These are phyloP conservation scores for Dendrocalamus sinicus DNA, from an alignment of 176 grass and related monocot genomes.

Conservation along the genomic window DNA sequence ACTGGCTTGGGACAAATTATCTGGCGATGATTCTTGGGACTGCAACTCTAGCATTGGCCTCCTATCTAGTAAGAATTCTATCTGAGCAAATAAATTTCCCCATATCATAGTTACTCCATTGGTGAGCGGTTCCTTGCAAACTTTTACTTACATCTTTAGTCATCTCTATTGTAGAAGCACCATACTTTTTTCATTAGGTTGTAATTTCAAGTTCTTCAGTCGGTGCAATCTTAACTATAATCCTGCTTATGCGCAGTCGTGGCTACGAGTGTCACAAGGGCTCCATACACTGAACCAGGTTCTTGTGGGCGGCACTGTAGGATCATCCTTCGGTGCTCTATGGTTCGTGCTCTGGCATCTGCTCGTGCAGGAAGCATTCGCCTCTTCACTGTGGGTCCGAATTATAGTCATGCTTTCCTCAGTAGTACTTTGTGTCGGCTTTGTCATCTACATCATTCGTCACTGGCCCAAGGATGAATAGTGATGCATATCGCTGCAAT, in stretches of 20 bases:
- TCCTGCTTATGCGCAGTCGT: conserved; percentile 57
- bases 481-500: conserved; percentile 11
- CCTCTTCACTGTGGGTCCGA: conserved; percentile 57
- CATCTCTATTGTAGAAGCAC: background rate
- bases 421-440: conserved; percentile 42
- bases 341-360: conserved; percentile 84
- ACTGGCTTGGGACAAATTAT: conserved; percentile 62
- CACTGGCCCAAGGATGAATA: conserved; percentile 69
- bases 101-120: conserved; percentile 13
- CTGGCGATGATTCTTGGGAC: conserved; percentile 49
- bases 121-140: background rate
- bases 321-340: conserved; percentile 45
- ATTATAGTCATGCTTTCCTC: conserved; percentile 55
- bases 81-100: background rate
- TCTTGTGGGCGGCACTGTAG: conserved; percentile 65
- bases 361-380: conserved; percentile 57
- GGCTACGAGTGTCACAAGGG: conserved; percentile 77
- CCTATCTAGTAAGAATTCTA: conserved; percentile 76
- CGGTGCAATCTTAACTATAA: conserved; percentile 28
- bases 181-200: background rate
- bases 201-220: conserved; percentile 11
- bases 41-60: conserved; percentile 45
- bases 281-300: conserved; percentile 86
- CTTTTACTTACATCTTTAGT: background rate
- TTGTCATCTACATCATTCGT: conserved; percentile 53